Conservation (phyloP, 768 basidiomycete genomes). For the Exsudoporus frostii region DNA sequence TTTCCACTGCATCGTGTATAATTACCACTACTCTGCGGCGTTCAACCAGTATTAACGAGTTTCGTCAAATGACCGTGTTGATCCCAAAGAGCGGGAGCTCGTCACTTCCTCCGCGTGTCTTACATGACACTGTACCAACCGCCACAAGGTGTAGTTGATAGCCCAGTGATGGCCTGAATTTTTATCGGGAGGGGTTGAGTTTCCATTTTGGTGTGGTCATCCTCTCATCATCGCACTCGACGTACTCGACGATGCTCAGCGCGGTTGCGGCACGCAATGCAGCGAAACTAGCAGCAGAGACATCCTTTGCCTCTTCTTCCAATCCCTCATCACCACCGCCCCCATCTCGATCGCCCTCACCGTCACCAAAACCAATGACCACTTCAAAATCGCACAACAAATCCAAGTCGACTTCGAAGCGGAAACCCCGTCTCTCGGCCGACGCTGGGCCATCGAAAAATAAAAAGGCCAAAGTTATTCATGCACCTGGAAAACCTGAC, state of each 20-base stretch:
- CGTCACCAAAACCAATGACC: slow-evolving; percentile 7
- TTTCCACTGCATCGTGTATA: background rate
- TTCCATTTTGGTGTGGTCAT: slow-evolving; percentile 3
- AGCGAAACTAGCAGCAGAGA: slow-evolving; percentile 36
- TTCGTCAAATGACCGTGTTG: background rate
- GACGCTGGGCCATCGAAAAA: slow-evolving; percentile 20
- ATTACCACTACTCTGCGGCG: background rate
- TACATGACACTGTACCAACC: too few relatives aligned
- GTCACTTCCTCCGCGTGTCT: too few relatives aligned
- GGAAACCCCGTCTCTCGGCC: slow-evolving; percentile 37
- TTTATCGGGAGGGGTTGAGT: background rate
- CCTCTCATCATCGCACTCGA: background rate
- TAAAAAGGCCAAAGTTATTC: slow-evolving; percentile 31
- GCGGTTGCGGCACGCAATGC: slow-evolving; percentile 73
- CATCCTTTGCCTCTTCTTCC: slow-evolving; percentile 12
- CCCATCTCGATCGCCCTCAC: too few relatives aligned
- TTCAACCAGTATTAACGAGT: background rate
- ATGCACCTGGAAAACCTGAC: too few relatives aligned
- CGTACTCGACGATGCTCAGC: slow-evolving; percentile 50
- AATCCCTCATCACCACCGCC: slow-evolving; percentile 11
- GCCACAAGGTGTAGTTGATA: too few relatives aligned
- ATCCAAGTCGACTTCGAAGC: slow-evolving; percentile 43
- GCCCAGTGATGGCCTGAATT: too few relatives aligned
- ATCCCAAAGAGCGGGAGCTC: background rate
- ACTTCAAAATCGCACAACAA: slow-evolving; percentile 12